Conservation (phyloP, 805 yeast genomes). For the Wickerhamiella lipophila region DNA sequence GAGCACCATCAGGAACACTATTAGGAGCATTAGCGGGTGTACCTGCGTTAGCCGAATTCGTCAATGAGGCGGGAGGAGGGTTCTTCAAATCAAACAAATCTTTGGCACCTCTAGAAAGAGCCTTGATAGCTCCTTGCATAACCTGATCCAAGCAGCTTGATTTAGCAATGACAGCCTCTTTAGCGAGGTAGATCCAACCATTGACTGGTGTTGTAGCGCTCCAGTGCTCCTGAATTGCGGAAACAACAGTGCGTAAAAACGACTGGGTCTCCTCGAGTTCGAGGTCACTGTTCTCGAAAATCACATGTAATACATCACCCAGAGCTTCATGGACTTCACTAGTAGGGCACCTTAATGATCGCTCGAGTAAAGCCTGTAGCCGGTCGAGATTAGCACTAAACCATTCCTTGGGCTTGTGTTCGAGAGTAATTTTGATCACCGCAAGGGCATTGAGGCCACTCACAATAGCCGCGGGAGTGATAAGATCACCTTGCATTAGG, state of each 20-base stretch:
- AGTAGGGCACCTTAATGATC: slow-evolving; percentile 68
- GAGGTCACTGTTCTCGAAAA: slow-evolving; percentile 47
- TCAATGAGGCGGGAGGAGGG: background rate
- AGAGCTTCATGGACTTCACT: slow-evolving; percentile 78
- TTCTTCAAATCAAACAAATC: slow-evolving; percentile 13
- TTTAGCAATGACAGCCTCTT: slow-evolving; percentile 55
- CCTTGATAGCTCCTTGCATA: slow-evolving; percentile 66
- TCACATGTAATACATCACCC: slow-evolving; percentile 58
- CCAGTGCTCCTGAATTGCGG: slow-evolving; percentile 69
- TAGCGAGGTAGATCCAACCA: slow-evolving; percentile 61
- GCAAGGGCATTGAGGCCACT: slow-evolving; percentile 84
- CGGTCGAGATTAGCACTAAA: slow-evolving; percentile 55
- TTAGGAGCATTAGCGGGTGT: background rate
- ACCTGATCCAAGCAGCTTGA: slow-evolving; percentile 66
- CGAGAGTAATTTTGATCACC: slow-evolving; percentile 70
- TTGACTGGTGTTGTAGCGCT: slow-evolving; percentile 60
- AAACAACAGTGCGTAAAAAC: slow-evolving; percentile 6
- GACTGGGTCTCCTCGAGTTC: slow-evolving; percentile 30
- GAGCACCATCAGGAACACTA: slow-evolving; percentile 15
- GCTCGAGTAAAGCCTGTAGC: slow-evolving; percentile 62
- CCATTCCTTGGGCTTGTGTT: slow-evolving; percentile 69
- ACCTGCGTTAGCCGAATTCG: background rate
- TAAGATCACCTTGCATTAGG: slow-evolving; percentile 63
- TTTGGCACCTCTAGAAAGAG: slow-evolving; percentile 37
- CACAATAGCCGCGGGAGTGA: slow-evolving; percentile 45